Percentiles rank a stretch among this genome's conserved stretches.
Conservation (phyloP, 148 eudicot species). For the Camellia granthamiana region DNA sequence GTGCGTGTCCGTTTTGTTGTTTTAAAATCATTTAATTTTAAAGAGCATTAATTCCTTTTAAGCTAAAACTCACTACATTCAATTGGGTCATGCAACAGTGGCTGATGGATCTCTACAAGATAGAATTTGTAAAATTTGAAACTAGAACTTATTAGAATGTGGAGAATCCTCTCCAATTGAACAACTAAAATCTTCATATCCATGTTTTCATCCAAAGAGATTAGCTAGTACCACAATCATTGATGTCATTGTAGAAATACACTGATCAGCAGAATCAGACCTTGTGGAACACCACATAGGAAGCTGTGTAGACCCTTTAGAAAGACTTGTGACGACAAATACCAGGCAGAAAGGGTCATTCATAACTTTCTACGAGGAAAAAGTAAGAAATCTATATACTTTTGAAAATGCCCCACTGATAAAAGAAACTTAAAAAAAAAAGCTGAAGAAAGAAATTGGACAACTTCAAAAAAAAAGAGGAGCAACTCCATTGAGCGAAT, state of each 20-base stretch:
- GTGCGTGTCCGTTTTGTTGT: not conserved
- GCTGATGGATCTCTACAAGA: not conserved
- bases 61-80: not conserved
- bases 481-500: no score
- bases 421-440: no score
- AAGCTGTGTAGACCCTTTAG: not conserved
- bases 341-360: not conserved
- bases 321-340: not conserved
- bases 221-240: not conserved
- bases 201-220: not conserved
- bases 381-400: not conserved
- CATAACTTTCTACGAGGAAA: not conserved
- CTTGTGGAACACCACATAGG: not conserved
- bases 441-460: no score
- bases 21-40: not conserved
- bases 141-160: not conserved
- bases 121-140: not conserved
- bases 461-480: no score
- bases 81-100: not conserved
- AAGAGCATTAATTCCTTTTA: not conserved
- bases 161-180: not conserved
- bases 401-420: not conserved
- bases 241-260: not conserved
- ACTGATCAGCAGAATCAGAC: not conserved
- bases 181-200: not conserved